Evolutionary conservation across 2,329 filamentous ascomycete species (phyloP).

Genomic region (Fusarium sp.): DNA sequence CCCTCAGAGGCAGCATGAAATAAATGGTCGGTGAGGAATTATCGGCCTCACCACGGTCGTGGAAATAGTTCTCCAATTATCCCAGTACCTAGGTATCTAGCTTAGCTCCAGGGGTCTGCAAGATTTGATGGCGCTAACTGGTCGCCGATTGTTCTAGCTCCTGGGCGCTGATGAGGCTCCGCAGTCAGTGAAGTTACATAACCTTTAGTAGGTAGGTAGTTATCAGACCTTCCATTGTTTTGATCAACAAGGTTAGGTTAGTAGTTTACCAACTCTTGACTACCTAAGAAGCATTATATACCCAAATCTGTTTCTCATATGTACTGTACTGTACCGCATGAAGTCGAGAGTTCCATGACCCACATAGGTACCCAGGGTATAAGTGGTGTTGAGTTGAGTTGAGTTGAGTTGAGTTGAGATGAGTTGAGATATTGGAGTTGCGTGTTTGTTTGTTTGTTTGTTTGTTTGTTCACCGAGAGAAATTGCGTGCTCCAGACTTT

Average conservation of each 20-base stretch:
- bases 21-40: constrained; percentile 25
- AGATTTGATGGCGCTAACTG: constrained; percentile 28
- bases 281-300: neutral
- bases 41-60: constrained; percentile 34
- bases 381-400: no score
- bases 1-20: constrained; percentile 2
- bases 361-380: neutral
- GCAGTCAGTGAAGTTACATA: neutral
- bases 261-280: neutral
- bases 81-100: neutral
- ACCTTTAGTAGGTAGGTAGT: no score
- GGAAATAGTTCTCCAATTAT: constrained; percentile 24
- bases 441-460: constrained; percentile 7
- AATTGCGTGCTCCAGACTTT: constrained; percentile 4
- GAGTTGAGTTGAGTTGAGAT: no score
- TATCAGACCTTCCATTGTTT: no score
- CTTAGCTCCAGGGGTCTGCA: constrained; percentile 24
- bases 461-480: constrained; percentile 11
- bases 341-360: neutral
- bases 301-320: no score
- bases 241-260: neutral
- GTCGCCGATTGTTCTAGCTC: constrained; percentile 26
- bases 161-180: constrained; percentile 28
- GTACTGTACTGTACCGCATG: no score
- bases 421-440: neutral